These are phyloP conservation scores for Yarrowia porcina DNA, from an alignment of 805 yeast genomes.

Conservation along the genomic window DNA sequence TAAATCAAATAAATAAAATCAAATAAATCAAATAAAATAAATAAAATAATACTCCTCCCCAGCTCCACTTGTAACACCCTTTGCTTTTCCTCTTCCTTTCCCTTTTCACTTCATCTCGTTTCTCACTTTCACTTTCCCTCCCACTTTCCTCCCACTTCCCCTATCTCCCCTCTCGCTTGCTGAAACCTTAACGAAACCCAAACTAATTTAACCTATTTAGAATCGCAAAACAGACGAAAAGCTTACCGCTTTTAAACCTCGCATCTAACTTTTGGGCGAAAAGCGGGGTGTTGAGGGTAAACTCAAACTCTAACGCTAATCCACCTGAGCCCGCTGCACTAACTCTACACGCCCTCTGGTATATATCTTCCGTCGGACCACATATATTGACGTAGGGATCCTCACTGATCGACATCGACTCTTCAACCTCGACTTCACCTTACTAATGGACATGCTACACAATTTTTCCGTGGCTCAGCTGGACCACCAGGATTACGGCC, in stretches of 20 bases:
- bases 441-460: slow-evolving; percentile 22
- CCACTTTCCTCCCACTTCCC: too few relatives aligned
- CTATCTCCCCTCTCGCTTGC: slow-evolving; percentile 22
- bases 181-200: background rate
- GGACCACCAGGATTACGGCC: background rate
- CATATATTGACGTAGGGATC: slow-evolving; percentile 4
- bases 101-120: too few relatives aligned
- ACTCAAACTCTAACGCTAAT: background rate
- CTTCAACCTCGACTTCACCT: background rate
- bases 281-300: slow-evolving; percentile 10
- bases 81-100: too few relatives aligned
- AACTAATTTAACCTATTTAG: background rate
- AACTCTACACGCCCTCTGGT: background rate
- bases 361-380: background rate
- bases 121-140: too few relatives aligned
- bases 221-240: background rate
- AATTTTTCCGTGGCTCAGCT: background rate
- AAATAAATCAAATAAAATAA: too few relatives aligned
- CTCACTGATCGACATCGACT: background rate
- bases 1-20: too few relatives aligned
- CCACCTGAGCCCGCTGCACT: background rate
- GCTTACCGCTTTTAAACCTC: background rate
- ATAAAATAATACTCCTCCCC: too few relatives aligned
- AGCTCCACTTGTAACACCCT: too few relatives aligned
- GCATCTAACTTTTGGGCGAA: background rate